Percentiles rank a stretch among this genome's conserved stretches.
Conservation (phyloP, 352 stramenopile genomes). For the Thalassiosira mediterranea region DNA sequence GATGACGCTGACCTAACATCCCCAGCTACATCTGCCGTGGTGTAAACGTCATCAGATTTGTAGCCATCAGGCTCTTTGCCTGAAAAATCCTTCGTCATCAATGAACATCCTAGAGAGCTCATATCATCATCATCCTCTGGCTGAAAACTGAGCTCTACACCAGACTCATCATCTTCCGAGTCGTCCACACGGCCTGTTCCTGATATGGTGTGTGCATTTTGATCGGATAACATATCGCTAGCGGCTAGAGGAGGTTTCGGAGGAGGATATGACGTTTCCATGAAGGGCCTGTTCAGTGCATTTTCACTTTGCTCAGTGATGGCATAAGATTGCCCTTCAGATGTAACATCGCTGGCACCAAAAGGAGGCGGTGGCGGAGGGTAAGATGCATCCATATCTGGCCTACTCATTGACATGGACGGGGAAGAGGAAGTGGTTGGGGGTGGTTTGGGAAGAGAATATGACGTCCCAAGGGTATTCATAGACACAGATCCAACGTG, state of each 20-base stretch:
- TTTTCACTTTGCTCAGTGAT: too few relatives aligned
- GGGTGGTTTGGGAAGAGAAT: conserved; percentile 36
- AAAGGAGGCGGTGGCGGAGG: not conserved
- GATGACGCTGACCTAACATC: too few relatives aligned
- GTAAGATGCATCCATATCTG: conserved; percentile 6
- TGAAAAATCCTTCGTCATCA: conserved; percentile 6
- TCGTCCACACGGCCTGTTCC: not conserved
- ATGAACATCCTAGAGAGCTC: conserved; percentile 36
- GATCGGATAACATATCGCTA: too few relatives aligned
- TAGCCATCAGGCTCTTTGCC: conserved; percentile 30
- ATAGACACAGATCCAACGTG: not conserved
- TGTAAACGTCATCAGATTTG: conserved; percentile 31
- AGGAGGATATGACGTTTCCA: not conserved
- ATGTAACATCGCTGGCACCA: too few relatives aligned
- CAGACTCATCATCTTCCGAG: conserved; percentile 9
- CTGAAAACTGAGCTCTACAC: conserved; percentile 26
- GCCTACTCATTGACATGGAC: not conserved
- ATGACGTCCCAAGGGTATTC: conserved; percentile 3
- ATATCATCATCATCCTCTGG: conserved; percentile 34
- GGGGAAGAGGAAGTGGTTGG: conserved; percentile 5
- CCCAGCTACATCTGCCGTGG: too few relatives aligned
- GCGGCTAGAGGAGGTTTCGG: not conserved
- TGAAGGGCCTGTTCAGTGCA: not conserved
- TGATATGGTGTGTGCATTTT: too few relatives aligned
- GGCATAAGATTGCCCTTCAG: too few relatives aligned